Evolutionary conservation across 2,329 filamentous ascomycete species (phyloP), one percentile per base, ranked within the genome.

Genomic region (Fusarium buharicum): DNA sequence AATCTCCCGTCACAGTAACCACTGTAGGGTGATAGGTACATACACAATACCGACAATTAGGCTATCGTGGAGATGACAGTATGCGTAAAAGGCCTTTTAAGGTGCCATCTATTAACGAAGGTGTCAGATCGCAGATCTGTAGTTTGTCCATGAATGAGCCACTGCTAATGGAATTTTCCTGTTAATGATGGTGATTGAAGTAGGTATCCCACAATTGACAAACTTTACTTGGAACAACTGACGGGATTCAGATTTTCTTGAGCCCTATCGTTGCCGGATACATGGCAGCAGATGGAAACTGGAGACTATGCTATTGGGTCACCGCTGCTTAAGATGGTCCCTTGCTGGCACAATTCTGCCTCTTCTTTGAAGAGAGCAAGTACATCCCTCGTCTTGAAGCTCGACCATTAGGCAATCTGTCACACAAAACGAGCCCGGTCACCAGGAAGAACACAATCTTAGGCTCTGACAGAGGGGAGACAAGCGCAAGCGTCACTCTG

Each of bases 1-100:
- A n/a, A n/a, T n/a, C n/a, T n/a, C n/a, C n/a, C n/a, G n/a, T n/a
- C n/a, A n/a, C n/a, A n/a, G n/a, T n/a, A n/a, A n/a, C n/a, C n/a
- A n/a, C n/a, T n/a, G n/a, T n/a, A n/a, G n/a, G n/a, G n/a, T n/a
- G n/a, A n/a, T n/a, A n/a, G n/a, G n/a, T n/a, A n/a, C n/a, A n/a
- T n/a, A n/a, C n/a, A n/a, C n/a, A n/a, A n/a, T n/a, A n/a, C n/a
- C n/a, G n/a, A n/a, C n/a, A n/a, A n/a, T n/a, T n/a, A 77, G 50
- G 69, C 73, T 4, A 74, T 76, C 34, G 70, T 70, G 3, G 73
- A 77, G 51, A 76, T 78, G 50, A 78, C 73, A 1, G 72, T 72
- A 44, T 11, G 45, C 11, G 8, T 6, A 31, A 45, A 34, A 2
- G 1, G 13, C 8, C 16, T 17, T 13, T 9, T 2, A 5, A 20